Evolutionary conservation across 345 rosid species (phyloP), one percentile per base, ranked within the genome.

Genomic region (Luvunga scandens): DNA sequence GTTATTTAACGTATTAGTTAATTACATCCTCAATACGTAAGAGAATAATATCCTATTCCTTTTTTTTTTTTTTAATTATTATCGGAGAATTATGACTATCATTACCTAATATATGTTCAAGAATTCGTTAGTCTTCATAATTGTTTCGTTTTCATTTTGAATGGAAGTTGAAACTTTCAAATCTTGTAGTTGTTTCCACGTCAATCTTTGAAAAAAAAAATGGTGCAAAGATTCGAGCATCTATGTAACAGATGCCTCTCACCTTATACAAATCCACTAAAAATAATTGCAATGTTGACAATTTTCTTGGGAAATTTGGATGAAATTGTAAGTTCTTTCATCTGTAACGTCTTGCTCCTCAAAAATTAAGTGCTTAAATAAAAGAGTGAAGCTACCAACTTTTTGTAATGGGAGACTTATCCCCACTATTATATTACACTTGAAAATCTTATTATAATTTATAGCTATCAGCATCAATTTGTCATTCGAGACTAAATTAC

Each of bases 81-180:
- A 34, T 38, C 22, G 76, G 61, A 71, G 60, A 75, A 59, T 61
- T n/a, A 73, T 73, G 48, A 18, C 28, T 45, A 63, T 73, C 86
- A 67, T 22, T 61, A 68, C 80, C 82, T 71, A 74, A 81, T 63
- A n/a, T 38, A 42, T 68, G 56, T 31, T 36, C 16, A 34, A 36
- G 5, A 71, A 2, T 63, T 65, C 19, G 13, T 50, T 68, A 39
- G 39, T 72, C 42, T 56, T 60, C 33, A 2, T 19, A 45, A 45
- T 13, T 73, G n/a, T 14, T 12, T 50, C 16, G 6, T 24, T 34
- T 66, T 7, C 59, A 39, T 68, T 12, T 1, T 24, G 69, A 68
- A 4, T 5, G 19, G 56, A 39, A 39, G 3, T 36, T 21, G 18
- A 6, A 22, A 13, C 21, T 36, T 14, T 38, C 10, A 50, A 56